phyloP scores from a whole-genome alignment of 2,329 filamentous ascomycete species.

The Penicillium sp. region DNA sequence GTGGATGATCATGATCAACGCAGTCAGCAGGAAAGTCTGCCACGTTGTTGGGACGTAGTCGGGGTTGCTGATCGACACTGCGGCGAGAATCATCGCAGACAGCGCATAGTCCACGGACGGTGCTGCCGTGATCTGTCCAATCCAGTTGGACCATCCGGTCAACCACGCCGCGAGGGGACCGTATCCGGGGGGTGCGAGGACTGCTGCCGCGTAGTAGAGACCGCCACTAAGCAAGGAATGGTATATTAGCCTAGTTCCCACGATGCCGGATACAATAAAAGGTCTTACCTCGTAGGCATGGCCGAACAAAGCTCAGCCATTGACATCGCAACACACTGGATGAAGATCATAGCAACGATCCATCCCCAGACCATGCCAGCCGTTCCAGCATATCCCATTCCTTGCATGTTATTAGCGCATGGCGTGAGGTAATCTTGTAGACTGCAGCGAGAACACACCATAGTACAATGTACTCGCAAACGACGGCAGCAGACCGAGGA shows the following conservation, averaged over 20 bases:
- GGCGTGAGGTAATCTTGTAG: neutral
- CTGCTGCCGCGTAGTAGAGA: constrained; percentile 72
- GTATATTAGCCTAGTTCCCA: neutral
- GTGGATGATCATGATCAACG: constrained; percentile 69
- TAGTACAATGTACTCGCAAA: constrained; percentile 73
- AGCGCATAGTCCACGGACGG: constrained; percentile 69
- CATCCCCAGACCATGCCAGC: constrained; percentile 75
- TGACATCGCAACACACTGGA: constrained; percentile 68
- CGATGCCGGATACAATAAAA: neutral
- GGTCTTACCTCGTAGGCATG: constrained; percentile 64
- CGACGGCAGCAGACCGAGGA: constrained; percentile 69
- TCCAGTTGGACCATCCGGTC: constrained; percentile 71
- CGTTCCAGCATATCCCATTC: constrained; percentile 58
- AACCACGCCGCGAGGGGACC: constrained; percentile 70
- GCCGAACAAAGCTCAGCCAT: constrained; percentile 73
- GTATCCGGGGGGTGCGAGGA: constrained; percentile 66
- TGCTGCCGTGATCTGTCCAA: constrained; percentile 66
- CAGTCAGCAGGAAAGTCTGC: constrained; percentile 69
- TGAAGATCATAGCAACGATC: constrained; percentile 71
- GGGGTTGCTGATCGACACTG: constrained; percentile 68
- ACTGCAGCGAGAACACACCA: constrained; percentile 48
- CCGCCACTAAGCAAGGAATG: constrained; percentile 54
- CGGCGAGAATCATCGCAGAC: constrained; percentile 70
- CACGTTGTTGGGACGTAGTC: constrained; percentile 65
- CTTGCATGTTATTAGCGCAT: constrained; percentile 23